phyloP scores from a whole-genome alignment of 2,329 filamentous ascomycete genomes.

The Hymenoscyphus salicellus region DNA sequence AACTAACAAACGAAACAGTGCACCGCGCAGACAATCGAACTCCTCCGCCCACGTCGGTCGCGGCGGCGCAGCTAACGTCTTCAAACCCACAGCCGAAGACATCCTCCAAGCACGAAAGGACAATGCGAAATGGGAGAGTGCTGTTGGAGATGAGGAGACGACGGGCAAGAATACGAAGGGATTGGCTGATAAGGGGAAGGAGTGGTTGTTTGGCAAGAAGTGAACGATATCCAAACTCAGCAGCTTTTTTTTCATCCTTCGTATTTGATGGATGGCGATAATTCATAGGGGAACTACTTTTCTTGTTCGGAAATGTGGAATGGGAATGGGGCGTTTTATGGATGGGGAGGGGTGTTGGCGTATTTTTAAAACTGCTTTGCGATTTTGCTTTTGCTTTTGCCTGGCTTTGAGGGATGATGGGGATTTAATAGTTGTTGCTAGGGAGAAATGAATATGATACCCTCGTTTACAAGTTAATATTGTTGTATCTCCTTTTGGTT shows the following conservation, averaged over 20 bases:
- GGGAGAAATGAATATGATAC: too few species aligned
- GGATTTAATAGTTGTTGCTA: too few species aligned
- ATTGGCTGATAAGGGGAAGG: constrained; percentile 32
- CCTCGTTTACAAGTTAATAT: too few species aligned
- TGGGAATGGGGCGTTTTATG: neutral
- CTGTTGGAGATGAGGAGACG: constrained; percentile 29
- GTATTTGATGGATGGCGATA: neutral
- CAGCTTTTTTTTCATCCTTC: neutral
- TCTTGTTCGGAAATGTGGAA: neutral
- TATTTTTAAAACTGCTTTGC: too few species aligned
- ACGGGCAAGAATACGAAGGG: constrained; percentile 46
- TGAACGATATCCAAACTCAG: neutral
- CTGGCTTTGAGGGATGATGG: neutral
- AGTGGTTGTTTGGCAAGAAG: constrained; percentile 40
- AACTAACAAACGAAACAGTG: constrained; percentile 13
- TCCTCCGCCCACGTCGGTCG: constrained; percentile 66
- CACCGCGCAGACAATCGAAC: constrained; percentile 51
- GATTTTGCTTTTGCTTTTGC: neutral
- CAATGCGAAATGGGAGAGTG: constrained; percentile 30
- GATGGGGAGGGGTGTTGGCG: neutral
- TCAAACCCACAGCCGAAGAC: constrained; percentile 44
- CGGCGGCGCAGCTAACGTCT: constrained; percentile 72
- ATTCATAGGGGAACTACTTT: neutral
- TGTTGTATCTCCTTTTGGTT: too few species aligned
- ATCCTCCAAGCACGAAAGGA: constrained; percentile 33